These are phyloP conservation scores for Aspergillus coremiiformis DNA, from an alignment of 495 filamentous ascomycete genomes.

Conservation along the genomic window DNA sequence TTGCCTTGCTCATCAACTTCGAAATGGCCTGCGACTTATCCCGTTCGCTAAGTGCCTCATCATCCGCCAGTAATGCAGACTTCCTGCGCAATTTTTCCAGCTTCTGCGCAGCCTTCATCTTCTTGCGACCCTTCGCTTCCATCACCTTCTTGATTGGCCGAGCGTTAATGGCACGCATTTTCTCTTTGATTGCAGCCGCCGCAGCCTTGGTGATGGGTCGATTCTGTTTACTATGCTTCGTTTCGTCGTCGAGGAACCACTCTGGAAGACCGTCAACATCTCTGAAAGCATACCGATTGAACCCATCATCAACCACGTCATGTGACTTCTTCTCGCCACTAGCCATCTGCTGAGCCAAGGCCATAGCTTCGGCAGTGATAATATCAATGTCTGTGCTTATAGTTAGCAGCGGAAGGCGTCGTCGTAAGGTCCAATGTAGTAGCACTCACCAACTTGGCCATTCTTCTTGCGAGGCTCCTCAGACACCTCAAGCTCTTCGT, in stretches of 20 bases:
- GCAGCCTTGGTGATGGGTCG: conserved; percentile 86
- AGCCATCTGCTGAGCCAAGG: conserved; percentile 86
- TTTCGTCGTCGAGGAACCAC: conserved; percentile 96
- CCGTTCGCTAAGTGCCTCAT: conserved; percentile 85
- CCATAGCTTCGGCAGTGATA: conserved; percentile 98
- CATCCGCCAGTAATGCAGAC: conserved; percentile 74
- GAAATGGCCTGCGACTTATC: conserved; percentile 85
- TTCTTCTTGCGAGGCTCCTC: conserved; percentile 61
- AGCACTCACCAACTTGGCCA: conserved; percentile 58
- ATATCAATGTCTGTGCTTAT: conserved; percentile 79
- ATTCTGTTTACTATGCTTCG: conserved; percentile 70
- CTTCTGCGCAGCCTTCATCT: conserved; percentile 83
- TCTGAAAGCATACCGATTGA: conserved; percentile 86
- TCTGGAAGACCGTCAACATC: conserved; percentile 91
- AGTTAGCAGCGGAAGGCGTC: conserved; percentile 20
- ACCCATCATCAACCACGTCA: conserved; percentile 81
- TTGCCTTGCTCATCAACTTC: conserved; percentile 71
- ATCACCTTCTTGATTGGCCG: conserved; percentile 98
- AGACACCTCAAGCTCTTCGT: conserved; percentile 57
- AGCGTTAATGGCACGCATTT: conserved; percentile 86
- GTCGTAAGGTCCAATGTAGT: not conserved
- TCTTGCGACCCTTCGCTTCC: conserved; percentile 92
- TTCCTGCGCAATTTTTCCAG: conserved; percentile 95
- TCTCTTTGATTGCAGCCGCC: conserved; percentile 90
- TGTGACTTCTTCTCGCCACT: conserved; percentile 69